phyloP scores from a whole-genome alignment of 148 eudicot genomes.

The Persicaria tinctoria region DNA sequence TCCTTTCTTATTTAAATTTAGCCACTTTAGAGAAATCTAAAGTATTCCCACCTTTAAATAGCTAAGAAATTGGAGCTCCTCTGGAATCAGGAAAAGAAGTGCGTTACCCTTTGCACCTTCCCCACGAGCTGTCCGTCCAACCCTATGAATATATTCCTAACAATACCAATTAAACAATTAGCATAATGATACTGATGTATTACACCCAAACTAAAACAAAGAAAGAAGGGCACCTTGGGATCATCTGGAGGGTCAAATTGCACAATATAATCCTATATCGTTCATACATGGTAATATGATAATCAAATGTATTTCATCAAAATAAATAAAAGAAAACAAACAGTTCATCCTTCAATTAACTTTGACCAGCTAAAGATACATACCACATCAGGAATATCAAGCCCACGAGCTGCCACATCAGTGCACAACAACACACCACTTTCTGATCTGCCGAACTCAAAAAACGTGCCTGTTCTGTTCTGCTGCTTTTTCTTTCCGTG shows the following conservation, averaged over 20 bases:
- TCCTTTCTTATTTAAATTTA: neutral
- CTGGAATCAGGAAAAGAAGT: conserved; percentile 78
- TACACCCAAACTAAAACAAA: neutral
- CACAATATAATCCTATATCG: conserved; percentile 80
- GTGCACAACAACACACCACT: conserved; percentile 88
- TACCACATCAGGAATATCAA: conserved; percentile 96
- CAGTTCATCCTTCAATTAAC: neutral
- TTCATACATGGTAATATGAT: neutral
- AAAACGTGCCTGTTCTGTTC: conserved; percentile 70
- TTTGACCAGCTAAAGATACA: conserved; percentile 14
- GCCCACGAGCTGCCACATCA: conserved; percentile 98
- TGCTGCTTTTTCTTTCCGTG: conserved; percentile 95
- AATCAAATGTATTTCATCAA: neutral
- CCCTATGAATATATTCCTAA: conserved; percentile 95
- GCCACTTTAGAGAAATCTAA: conserved; percentile 20
- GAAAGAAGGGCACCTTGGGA: conserved; percentile 50
- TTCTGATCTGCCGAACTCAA: conserved; percentile 75
- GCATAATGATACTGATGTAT: conserved; percentile 18
- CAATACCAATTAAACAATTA: neutral
- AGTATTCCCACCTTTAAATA: conserved; percentile 61
- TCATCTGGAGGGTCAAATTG: conserved; percentile 99
- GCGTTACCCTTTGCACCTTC: conserved; percentile 94
- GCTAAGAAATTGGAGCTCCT: conserved; percentile 72
- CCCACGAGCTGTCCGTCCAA: conserved; percentile 99
- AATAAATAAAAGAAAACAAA: neutral